Evolutionary conservation across 768 basidiomycete species (phyloP), one percentile per base, ranked within the genome.

Genomic region (Rickenella mellea): DNA sequence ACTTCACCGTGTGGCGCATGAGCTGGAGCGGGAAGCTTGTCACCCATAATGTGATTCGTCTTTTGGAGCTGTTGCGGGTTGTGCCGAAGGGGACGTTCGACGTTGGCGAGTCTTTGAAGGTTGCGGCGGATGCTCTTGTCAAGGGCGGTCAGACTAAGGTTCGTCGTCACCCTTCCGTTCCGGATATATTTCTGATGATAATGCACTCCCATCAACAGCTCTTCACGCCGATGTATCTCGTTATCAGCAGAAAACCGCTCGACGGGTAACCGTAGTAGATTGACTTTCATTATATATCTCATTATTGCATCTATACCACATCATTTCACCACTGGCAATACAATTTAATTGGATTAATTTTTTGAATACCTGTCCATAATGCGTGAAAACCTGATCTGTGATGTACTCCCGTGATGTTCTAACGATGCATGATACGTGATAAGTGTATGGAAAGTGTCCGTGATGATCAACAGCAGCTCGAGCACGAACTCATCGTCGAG

Each of bases 71-170:
- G 61, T 0, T 88, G 27, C 75, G 90, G 0, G 6, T 94, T 12
- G 65, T 93, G 10, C 96, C 96, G 29, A 91, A 93, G 70, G 96
- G 96, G 15, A 98, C 96, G 1, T 80, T 69, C 54, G 78, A 86
- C 43, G 89, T 97, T 27, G 86, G 87, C 46, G 90, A 96, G 68
- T 78, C 83, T 27, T 66, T 97, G 48, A 91, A 86, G 63, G 61
- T 83, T 27, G 91, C 92, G n/a, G 80, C 67, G 6, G 77, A 77
- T 28, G 70, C 84, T 0, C 67, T 97, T 11, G 85, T 92, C 27
- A 73, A 74, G 52, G 89, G 91, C 52, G 94, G 94, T 14, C 80
- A 83, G 59, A 73, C 71, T 44, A 93, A 94, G 76, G 86, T 86
- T 44, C 35, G 73, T 60, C 15, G 40, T 7, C n/a, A n/a, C n/a